Conservation (phyloP, 805 yeast genomes). For the Pichia paraexigua region DNA sequence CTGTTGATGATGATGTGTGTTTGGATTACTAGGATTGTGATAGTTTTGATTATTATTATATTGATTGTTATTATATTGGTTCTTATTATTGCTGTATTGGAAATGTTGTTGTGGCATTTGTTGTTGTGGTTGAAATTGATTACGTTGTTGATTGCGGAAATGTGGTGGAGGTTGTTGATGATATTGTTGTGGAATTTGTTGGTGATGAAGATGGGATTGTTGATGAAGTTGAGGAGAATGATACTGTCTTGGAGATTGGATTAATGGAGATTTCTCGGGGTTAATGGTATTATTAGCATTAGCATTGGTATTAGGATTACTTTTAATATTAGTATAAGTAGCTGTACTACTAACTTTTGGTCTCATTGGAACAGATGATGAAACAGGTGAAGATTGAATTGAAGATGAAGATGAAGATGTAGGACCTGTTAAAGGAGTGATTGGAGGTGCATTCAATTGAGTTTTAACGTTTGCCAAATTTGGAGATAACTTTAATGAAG, state of each 20-base stretch:
- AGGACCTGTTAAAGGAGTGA: neutral
- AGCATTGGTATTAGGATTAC: too few species aligned
- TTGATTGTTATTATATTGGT: neutral
- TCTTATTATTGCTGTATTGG: neutral
- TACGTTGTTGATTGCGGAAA: neutral
- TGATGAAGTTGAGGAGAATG: neutral
- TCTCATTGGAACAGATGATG: neutral
- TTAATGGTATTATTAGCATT: neutral
- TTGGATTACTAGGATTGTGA: neutral
- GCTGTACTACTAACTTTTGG: neutral
- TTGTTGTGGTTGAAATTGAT: neutral
- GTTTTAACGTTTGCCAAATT: neutral
- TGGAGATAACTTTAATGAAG: neutral
- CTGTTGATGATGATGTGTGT: neutral
- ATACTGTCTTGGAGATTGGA: neutral
- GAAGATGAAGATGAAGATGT: neutral
- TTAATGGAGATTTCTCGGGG: neutral
- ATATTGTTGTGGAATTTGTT: slow-evolving; percentile 2
- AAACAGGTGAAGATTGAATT: neutral
- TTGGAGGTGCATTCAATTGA: neutral
- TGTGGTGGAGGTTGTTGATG: neutral
- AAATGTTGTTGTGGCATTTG: slow-evolving; percentile 1
- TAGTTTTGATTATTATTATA: neutral
- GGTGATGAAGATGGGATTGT: neutral
- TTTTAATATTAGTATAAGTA: too few species aligned